Evolutionary conservation across 2,329 filamentous ascomycete species (phyloP).

Genomic region (Tolypocladium endophyticum): DNA sequence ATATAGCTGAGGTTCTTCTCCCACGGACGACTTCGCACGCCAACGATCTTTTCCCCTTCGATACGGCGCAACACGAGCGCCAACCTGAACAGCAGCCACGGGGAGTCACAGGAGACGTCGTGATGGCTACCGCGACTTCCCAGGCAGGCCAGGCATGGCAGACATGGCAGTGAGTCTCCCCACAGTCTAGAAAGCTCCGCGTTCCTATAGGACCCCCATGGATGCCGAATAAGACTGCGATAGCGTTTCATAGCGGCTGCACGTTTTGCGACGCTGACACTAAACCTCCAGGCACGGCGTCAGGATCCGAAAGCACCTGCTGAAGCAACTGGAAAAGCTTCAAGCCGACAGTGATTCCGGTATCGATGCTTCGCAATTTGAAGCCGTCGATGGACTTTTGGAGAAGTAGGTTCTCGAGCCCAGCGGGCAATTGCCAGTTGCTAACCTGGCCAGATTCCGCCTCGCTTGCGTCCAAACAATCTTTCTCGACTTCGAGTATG

Average conservation of each 20-base stretch:
- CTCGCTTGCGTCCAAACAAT: conserved; percentile 61
- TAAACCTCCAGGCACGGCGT: conserved; percentile 24
- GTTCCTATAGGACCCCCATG: background rate
- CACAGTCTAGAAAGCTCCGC: background rate
- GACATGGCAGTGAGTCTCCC: conserved; percentile 26
- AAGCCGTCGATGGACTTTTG: conserved; percentile 31
- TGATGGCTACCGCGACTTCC: conserved; percentile 8
- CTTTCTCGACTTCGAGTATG: conserved; percentile 60
- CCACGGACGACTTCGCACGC: background rate
- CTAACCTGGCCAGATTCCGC: conserved; percentile 46
- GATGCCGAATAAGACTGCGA: background rate
- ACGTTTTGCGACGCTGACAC: conserved; percentile 3
- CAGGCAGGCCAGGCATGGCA: conserved; percentile 27
- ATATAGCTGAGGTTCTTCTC: conserved; percentile 12
- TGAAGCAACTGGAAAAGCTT: conserved; percentile 32
- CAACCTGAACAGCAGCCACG: background rate
- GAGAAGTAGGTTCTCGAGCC: conserved; percentile 10
- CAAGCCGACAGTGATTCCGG: conserved; percentile 22
- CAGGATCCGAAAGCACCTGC: conserved; percentile 31
- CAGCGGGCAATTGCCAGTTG: background rate
- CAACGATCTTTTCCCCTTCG: background rate
- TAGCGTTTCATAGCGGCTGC: background rate
- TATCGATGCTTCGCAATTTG: conserved; percentile 30
- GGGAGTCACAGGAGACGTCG: background rate
- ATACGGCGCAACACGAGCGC: background rate